Evolutionary conservation across 2,329 filamentous ascomycete species (phyloP).

Genomic region (Sphaerulina populicola): DNA sequence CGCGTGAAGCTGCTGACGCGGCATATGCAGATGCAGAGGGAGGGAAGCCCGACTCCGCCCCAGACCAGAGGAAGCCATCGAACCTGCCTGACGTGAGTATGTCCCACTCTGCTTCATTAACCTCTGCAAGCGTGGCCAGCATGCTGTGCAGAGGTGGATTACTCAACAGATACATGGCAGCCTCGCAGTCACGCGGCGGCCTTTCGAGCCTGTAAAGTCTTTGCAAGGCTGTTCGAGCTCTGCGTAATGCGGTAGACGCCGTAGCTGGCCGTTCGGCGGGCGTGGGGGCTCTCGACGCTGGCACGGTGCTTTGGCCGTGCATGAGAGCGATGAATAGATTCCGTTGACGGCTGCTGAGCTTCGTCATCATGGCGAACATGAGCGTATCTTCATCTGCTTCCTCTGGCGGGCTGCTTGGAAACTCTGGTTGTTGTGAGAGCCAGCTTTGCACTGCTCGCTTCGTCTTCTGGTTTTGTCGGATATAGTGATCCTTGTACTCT

Average conservation of each 20-base stretch:
- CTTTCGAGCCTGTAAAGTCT: constrained; percentile 69
- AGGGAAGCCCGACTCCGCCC: constrained; percentile 56
- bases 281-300: constrained; percentile 57
- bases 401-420: constrained; percentile 65
- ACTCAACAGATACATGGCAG: constrained; percentile 75
- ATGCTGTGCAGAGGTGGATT: constrained; percentile 76
- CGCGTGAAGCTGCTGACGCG: constrained; percentile 26
- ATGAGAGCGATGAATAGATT: constrained; percentile 77
- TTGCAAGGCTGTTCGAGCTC: constrained; percentile 70
- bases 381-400: constrained; percentile 92
- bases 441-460: constrained; percentile 84
- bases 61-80: constrained; percentile 90
- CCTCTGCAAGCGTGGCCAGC: constrained; percentile 75
- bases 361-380: constrained; percentile 86
- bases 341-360: constrained; percentile 65
- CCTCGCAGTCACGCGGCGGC: constrained; percentile 74
- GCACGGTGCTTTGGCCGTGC: constrained; percentile 47
- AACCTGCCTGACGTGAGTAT: constrained; percentile 90
- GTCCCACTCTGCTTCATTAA: constrained; percentile 91
- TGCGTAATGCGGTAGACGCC: constrained; percentile 60
- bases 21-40: constrained; percentile 27
- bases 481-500: constrained; percentile 85
- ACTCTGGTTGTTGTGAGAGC: constrained; percentile 71
- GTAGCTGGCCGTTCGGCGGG: constrained; percentile 39
- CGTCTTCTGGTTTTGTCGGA: constrained; percentile 85